Base-by-base conservation (phyloP, 1,284 basidiomycete genomes). In the Caloboletus firmus region DNA sequence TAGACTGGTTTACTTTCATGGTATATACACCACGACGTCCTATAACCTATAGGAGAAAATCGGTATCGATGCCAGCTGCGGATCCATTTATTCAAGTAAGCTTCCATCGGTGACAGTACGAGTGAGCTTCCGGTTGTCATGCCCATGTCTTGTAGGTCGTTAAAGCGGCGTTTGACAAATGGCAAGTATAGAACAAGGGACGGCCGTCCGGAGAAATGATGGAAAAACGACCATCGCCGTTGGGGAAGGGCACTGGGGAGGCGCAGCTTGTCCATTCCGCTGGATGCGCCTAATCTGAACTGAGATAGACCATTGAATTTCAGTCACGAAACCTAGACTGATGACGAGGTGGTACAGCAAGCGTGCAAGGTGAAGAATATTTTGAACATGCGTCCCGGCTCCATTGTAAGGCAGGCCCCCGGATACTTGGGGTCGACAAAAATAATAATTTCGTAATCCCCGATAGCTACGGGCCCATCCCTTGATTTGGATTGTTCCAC, bases 91-190 rank as follows among this genome's bases (percentile, higher is more conserved):
- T 28, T 32, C 39, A n/a, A 18, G 28, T 37, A 34, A 15, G 30
- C 9, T 42, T 57, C 46, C 15, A 31, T 49, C 22, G 15, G 24
- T 22, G 30, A 45, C 24, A 15, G 18, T 10, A 35, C 43, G 22
- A 28, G 40, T 18, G 34, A 44, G 47, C 47, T 44, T 35, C 59
- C 46, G 57, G 59, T 57, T 18, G 52, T 42, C 58, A 62, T 30
- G 42, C 3, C 5, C 15, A 24, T 35, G 30, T 17, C 28, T n/a
- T 5, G 28, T 15, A 13, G 17, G 49, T 18, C 4, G 32, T 45
- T 52, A 48, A 5, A 30, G 60, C 52, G 59, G 59, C 15, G 44
- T 31, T 52, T 45, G 39, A 46, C 24, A 46, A 36, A 49, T 24
- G 34, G 8, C 36, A 20, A 11, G 30, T 7, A 30, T 17, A 44